These are phyloP conservation scores for Lolium multiflorum DNA, from an alignment of 176 grass and related monocot species.

Conservation along the genomic window DNA sequence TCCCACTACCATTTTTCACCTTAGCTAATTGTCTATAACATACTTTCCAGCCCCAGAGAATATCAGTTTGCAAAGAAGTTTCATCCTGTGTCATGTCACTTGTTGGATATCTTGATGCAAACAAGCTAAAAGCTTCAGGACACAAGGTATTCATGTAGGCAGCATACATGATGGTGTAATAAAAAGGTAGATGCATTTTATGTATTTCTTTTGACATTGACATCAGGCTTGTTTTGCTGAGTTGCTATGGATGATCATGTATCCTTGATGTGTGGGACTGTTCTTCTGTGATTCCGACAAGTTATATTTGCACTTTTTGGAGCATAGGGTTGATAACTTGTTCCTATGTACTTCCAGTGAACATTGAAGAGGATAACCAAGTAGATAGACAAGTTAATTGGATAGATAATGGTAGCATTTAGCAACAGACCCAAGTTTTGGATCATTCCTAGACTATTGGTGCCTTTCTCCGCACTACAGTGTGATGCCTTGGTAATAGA, in stretches of 20 bases:
- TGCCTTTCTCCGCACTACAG: background rate
- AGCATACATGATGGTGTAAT: background rate
- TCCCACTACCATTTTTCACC: background rate
- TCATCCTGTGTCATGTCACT: constrained; percentile 81
- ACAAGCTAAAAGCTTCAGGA: too few relatives aligned
- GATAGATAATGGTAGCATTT: too few relatives aligned
- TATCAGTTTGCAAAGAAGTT: constrained; percentile 91
- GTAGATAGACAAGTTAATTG: constrained; percentile 23
- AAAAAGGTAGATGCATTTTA: too few relatives aligned
- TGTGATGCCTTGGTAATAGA: background rate
- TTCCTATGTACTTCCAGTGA: constrained; percentile 35
- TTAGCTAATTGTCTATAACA: constrained; percentile 32
- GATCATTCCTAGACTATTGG: background rate
- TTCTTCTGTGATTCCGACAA: constrained; percentile 15
- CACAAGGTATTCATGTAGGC: background rate
- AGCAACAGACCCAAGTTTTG: background rate
- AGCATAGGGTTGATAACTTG: constrained; percentile 11
- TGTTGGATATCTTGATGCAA: constrained; percentile 68
- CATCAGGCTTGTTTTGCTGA: background rate
- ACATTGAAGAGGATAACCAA: background rate
- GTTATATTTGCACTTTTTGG: background rate
- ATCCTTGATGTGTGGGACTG: background rate
- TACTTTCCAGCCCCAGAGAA: constrained; percentile 76
- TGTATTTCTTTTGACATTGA: constrained; percentile 10
- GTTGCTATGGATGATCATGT: background rate